Evolutionary conservation across 2,329 filamentous ascomycete genomes (phyloP), one percentile per base, ranked within the genome.

Genomic region (Apiospora phragmitis): DNA sequence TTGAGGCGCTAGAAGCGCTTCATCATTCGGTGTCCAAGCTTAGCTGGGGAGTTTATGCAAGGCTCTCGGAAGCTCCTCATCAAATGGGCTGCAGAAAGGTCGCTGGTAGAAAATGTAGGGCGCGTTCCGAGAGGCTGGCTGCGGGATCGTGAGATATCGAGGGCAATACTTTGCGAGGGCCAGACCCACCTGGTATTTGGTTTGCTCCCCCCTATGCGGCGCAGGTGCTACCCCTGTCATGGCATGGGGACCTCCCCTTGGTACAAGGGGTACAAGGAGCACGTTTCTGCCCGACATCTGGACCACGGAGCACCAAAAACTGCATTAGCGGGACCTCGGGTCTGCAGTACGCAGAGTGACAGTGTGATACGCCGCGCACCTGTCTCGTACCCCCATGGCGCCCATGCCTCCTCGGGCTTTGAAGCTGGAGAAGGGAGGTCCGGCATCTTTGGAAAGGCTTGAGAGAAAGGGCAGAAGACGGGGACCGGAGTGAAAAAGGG

Each of bases 151-250:
- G 55, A 62, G 55, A 62, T 38, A 35, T n/a, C 11, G 18, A 18
- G 55, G 55, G 55, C 55, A 62, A 32, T 32, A 62, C 55, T 62
- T 62, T 62, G 55, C 55, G 55, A 62, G 55, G 55, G 16, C 11
- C 32, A 62, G 55, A 62, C 55, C 55, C 55, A 62, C 55, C 55
- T 38, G 18, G 55, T n/a, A n/a, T 38, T 6, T 5, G 32, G 55
- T 38, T 62, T 62, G 55, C 55, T 62, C 21, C 21, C 55, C 55
- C 18, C 32, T 62, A 62, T n/a, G 55, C 55, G 32, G 55, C 55
- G 55, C 32, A 62, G 29, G 55, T n/a, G 32, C 32, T 24, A 62
- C 29, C 55, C 55, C 55, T 62, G 55, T 38, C 32, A 38, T 62
- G 32, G 55, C 18, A 55, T 55, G 26, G 49, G 12, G 49, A 32